Conservation (phyloP, 2,329 filamentous ascomycete genomes). For the Colletotrichum ledebouriae region DNA sequence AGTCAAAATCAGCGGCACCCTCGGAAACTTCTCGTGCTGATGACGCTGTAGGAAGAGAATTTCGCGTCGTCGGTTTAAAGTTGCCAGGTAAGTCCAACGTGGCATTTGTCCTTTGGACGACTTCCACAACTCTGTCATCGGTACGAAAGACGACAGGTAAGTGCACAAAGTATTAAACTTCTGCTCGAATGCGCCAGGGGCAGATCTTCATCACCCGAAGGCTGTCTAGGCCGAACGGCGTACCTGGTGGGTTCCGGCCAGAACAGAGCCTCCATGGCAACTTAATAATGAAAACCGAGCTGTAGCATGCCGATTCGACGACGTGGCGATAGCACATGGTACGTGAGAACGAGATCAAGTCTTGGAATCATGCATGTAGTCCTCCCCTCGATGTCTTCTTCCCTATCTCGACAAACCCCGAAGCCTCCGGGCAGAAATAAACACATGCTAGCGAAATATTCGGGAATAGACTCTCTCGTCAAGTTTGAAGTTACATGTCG, state of each 20-base stretch:
- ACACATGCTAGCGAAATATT: too few species aligned
- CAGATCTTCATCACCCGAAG: not conserved
- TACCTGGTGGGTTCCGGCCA: not conserved
- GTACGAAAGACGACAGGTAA: not conserved
- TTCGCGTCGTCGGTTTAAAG: not conserved
- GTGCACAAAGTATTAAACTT: not conserved
- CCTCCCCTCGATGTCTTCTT: too few species aligned
- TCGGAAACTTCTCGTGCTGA: not conserved
- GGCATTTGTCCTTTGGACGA: not conserved
- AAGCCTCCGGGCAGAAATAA: too few species aligned
- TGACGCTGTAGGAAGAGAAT: not conserved
- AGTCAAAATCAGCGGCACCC: conserved; percentile 7
- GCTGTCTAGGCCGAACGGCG: not conserved
- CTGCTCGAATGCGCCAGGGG: not conserved
- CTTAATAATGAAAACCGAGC: not conserved
- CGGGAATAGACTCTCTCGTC: too few species aligned
- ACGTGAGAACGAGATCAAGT: too few species aligned
- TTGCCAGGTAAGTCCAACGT: not conserved
- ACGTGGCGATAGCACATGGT: too few species aligned
- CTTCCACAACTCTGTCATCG: not conserved
- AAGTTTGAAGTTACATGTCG: too few species aligned
- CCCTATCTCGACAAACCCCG: too few species aligned
- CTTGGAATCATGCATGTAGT: too few species aligned
- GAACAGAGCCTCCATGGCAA: not conserved
- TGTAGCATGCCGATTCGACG: not conserved